Conservation (phyloP, 1,284 basidiomycete species). For the Tilletiaria anomala region DNA sequence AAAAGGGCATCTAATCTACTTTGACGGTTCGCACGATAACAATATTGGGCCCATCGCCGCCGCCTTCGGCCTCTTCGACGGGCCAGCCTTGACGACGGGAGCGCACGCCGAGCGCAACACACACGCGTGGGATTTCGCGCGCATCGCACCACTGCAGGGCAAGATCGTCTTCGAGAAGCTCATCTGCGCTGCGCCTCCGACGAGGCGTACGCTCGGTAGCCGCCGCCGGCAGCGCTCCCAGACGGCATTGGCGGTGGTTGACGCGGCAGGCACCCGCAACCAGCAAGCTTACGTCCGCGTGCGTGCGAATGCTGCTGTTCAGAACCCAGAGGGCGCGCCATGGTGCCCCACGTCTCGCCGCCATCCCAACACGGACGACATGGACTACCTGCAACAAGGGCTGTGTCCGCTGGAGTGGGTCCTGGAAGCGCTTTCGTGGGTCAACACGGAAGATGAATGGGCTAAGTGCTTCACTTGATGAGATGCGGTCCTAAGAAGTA, state of each 20-base stretch:
- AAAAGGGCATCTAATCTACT: conserved; percentile 4
- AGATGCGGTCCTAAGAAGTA: too few relatives aligned
- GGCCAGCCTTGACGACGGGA: conserved; percentile 3
- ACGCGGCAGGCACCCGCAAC: too few relatives aligned
- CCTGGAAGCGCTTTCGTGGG: conserved; percentile 4
- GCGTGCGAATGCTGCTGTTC: conserved; percentile 7
- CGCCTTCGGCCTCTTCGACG: conserved; percentile 10
- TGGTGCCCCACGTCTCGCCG: conserved; percentile 3
- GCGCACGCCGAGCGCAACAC: conserved; percentile 3
- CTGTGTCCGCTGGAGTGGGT: conserved; percentile 9
- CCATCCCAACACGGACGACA: neutral
- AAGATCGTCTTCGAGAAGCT: conserved; percentile 11
- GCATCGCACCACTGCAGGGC: conserved; percentile 10
- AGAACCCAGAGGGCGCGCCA: neutral
- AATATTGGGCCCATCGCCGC: conserved; percentile 10
- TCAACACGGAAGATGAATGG: conserved; percentile 7
- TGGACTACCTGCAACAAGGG: neutral
- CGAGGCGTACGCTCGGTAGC: too few relatives aligned
- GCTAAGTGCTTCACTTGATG: conserved; percentile 8
- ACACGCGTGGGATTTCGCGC: conserved; percentile 6
- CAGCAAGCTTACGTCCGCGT: conserved; percentile 7
- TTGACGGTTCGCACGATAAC: conserved; percentile 13
- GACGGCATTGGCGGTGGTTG: too few relatives aligned
- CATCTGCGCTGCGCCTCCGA: conserved; percentile 1
- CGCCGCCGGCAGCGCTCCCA: too few relatives aligned